Base-by-base conservation (phyloP, 176 grass and related monocot genomes). In the Triticum timopheevii region DNA sequence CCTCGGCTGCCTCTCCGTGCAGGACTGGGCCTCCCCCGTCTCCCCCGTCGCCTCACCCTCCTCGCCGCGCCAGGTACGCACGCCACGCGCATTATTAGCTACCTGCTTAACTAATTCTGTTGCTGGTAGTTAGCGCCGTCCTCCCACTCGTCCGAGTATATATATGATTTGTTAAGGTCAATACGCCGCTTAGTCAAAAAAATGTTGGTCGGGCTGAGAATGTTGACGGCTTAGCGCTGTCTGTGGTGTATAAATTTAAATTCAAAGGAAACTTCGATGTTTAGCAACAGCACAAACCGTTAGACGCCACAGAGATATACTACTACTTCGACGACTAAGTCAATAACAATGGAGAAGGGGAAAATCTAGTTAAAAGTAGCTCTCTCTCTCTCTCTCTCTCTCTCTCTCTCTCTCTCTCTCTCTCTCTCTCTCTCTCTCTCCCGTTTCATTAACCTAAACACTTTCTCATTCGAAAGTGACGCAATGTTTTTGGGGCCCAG, bases 1-100 rank as follows among this genome's bases (percentile, higher is more conserved):
- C 75, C 85, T 94, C 19, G 90, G 90, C 56, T 87, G 56, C 85
- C 92, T 94, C 80, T 94, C 90, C 80, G 90, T 94, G 27, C 49
- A 22, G 38, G 84, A 90, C 84, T 92, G 92, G 92, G 47, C 81
- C 3, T 79, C 81, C 40, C 92, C 92, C 42, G 47, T 87, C 61
- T 80, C 84, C 70, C 92, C 90, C 30, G 70, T 94, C 79, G 92
- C 92, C 33, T 80, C 92, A 20, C 61, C 78, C 0, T 94, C 92
- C 54, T 90, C 92, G 31, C 84, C 90, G 6, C 4, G 65, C 42
- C 92, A 94, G 90, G 90, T 92, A 74, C 38, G 8, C 13, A 58
- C 25, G 5, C 8, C 20, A 22, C 63, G 25, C 12, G 25, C 13
- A 23, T 67, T 23, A 31, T 66, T 30, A 6, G 24, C 13, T 65